Percentiles rank a stretch among this genome's conserved stretches.
phyloP scores from a whole-genome alignment of 2,329 filamentous ascomycete species.

The Truncatella angustata region DNA sequence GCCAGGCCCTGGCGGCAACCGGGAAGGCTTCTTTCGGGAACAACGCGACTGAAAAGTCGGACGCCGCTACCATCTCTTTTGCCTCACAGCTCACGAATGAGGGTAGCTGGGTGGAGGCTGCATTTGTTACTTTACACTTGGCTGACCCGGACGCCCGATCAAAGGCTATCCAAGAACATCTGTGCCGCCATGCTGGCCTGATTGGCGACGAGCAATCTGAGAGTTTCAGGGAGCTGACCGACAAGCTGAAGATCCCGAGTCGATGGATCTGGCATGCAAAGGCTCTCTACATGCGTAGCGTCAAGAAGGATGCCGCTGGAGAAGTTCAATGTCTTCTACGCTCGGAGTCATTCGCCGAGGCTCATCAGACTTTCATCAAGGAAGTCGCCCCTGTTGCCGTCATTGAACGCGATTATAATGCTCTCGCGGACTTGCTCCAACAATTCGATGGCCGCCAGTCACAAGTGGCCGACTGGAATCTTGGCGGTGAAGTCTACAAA shows the following conservation, averaged over 20 bases:
- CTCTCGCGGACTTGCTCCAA: conserved; percentile 65
- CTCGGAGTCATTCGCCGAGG: conserved; percentile 73
- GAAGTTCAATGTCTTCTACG: conserved; percentile 81
- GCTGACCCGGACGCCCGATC: conserved; percentile 60
- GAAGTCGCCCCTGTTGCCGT: conserved; percentile 80
- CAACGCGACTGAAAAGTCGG: conserved; percentile 58
- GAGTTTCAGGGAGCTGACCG: conserved; percentile 58
- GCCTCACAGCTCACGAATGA: conserved; percentile 61
- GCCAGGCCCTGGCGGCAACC: conserved; percentile 59
- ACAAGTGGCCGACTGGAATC: conserved; percentile 69
- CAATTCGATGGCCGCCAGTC: conserved; percentile 66
- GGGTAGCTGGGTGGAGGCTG: conserved; percentile 66
- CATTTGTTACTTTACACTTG: conserved; percentile 79
- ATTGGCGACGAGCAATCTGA: conserved; percentile 59
- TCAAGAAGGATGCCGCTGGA: conserved; percentile 63
- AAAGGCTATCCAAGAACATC: conserved; percentile 68
- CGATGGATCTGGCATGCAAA: conserved; percentile 86
- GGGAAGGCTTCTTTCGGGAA: conserved; percentile 52
- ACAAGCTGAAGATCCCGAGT: conserved; percentile 67
- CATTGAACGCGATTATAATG: conserved; percentile 76
- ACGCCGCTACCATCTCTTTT: conserved; percentile 66
- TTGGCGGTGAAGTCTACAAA: conserved; percentile 77
- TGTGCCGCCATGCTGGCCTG: conserved; percentile 67
- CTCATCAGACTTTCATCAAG: conserved; percentile 78
- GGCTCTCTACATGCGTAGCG: conserved; percentile 75